phyloP scores from a whole-genome alignment of 83 land plant genomes.

The Larix sibirica region DNA sequence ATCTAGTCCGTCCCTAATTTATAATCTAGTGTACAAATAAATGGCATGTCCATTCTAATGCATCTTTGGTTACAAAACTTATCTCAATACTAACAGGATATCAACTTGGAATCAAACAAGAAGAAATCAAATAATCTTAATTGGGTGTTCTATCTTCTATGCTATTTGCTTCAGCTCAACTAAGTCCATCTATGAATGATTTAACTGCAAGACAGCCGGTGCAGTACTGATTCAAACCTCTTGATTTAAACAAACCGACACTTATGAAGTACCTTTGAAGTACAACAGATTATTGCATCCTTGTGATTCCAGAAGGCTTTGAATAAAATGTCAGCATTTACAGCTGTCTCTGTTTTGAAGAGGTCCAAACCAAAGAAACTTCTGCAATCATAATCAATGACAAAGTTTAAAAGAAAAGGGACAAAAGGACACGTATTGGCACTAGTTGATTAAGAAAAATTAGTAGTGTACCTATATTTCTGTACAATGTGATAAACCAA shows the following conservation, averaged over 20 bases:
- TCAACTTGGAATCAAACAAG: background rate
- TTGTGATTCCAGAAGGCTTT: slow-evolving; percentile 36
- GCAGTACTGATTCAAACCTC: background rate
- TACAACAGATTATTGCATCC: slow-evolving; percentile 43
- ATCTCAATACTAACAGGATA: background rate
- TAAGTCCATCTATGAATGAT: background rate
- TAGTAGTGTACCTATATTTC: slow-evolving; percentile 15
- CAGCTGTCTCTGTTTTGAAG: slow-evolving; percentile 23
- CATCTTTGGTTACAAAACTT: background rate
- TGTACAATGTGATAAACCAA: slow-evolving; percentile 9
- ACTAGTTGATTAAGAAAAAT: background rate
- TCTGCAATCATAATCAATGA: slow-evolving; percentile 18
- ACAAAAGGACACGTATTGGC: background rate
- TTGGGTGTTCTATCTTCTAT: background rate
- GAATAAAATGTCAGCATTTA: slow-evolving; percentile 20
- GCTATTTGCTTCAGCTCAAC: background rate
- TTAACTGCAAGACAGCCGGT: background rate
- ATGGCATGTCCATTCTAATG: background rate
- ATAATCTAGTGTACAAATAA: background rate
- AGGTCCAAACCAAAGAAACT: slow-evolving; percentile 34
- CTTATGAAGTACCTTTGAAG: slow-evolving; percentile 34
- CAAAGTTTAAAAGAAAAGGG: background rate
- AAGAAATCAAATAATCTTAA: no score
- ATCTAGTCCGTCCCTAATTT: background rate
- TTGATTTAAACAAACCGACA: background rate